Evolutionary conservation across 306 rosid species (phyloP), one percentile per base, ranked within the genome.

Genomic region (Prinsepia uniflora): DNA sequence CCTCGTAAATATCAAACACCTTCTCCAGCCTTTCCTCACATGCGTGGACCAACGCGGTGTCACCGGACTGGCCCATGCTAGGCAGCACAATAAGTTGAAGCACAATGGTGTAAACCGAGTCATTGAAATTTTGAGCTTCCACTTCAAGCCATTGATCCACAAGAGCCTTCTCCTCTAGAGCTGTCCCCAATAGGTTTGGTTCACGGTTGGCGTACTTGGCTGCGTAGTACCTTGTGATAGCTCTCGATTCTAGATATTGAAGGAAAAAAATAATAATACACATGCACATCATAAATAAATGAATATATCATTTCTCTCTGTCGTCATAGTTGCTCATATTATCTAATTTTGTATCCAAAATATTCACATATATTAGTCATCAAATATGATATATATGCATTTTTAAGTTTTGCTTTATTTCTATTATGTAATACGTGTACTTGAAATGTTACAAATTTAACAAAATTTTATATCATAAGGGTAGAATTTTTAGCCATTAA

Each of bases 121-220:
- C 85, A 42, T 88, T 85, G 84, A 91, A 91, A 22, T 86, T 88
- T 77, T 88, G 85, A 1, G 88, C 92, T 63, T 91, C 96, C 12
- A 88, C 86, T 79, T 91, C 92, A 0, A 91, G 72, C 97, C 97
- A 88, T 19, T 90, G 95, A 19, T 90, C 90, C 63, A 90, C 89
- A 52, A 88, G 0, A 4, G 95, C 92, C 44, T 79, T 83, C 79
- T 86, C 92, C 76, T 90, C 95, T 42, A 87, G 40, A n/a, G 57
- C 86, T 39, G 19, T 17, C 2, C 97, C 97, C 2, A 88, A 40
- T 22, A 88, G 87, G 72, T 88, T 70, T 0, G 92, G 80, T 5
- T 92, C 96, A 9, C 63, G 80, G 12, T 80, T 86, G 3, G 79
- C 82, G 47, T 86, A 82, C 58, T 86, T 91, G 53, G 81, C 67